phyloP scores from a whole-genome alignment of 768 basidiomycete genomes.

The Amanita jacksonii region DNA sequence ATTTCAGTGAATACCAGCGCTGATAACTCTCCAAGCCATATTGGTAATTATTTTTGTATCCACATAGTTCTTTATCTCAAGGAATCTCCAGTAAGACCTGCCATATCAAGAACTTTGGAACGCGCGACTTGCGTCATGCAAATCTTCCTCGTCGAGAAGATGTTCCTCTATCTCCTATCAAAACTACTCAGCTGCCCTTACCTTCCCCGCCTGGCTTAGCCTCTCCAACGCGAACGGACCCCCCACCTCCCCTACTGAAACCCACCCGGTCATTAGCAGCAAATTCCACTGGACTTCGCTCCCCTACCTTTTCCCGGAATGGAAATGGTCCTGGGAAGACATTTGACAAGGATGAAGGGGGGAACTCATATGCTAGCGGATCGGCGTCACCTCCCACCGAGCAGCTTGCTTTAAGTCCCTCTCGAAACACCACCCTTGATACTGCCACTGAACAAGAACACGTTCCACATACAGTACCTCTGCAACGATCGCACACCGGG shows the following conservation, averaged over 20 bases:
- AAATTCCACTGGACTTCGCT: conserved; percentile 19
- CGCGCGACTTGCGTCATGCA: conserved; percentile 59
- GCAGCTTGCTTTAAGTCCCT: too few relatives aligned
- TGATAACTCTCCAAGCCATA: conserved; percentile 31
- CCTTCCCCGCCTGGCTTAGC: conserved; percentile 22
- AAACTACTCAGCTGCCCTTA: conserved; percentile 12
- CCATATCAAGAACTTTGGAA: conserved; percentile 73
- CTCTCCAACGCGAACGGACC: conserved; percentile 18
- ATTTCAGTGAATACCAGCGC: not conserved
- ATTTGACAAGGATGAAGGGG: not conserved
- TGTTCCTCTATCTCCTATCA: conserved; percentile 15
- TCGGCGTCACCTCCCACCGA: not conserved
- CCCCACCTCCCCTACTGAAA: conserved; percentile 15
- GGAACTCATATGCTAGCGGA: not conserved
- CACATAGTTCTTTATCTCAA: conserved; percentile 1
- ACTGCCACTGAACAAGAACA: too few relatives aligned
- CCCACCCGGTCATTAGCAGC: conserved; percentile 22
- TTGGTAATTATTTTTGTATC: conserved; percentile 27
- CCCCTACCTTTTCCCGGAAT: conserved; percentile 20
- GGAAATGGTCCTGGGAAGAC: not conserved
- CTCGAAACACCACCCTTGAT: too few relatives aligned
- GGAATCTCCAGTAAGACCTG: conserved; percentile 58
- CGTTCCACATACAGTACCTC: too few relatives aligned
- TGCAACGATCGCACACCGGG: not conserved
- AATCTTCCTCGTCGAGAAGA: conserved; percentile 49